Conservation (phyloP, 306 rosid genomes). For the Cucurbita moschata region DNA sequence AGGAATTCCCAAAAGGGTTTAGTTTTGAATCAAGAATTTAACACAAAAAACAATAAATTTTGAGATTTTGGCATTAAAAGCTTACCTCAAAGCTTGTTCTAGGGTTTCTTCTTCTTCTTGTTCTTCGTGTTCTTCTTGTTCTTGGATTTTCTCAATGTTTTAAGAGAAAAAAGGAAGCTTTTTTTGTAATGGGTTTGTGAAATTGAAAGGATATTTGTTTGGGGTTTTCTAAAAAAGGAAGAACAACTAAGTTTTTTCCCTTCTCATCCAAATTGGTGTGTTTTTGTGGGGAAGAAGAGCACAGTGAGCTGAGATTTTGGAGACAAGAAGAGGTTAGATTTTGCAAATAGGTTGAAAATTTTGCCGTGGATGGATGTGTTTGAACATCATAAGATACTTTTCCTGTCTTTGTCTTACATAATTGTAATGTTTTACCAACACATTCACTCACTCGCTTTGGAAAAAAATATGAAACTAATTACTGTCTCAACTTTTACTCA, state of each 20-base stretch:
- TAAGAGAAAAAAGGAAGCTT: background rate
- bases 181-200: background rate
- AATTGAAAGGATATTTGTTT: slow-evolving; percentile 3
- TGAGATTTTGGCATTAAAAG: background rate
- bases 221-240: slow-evolving; percentile 7
- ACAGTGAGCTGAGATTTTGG: slow-evolving; percentile 3
- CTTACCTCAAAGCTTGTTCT: background rate
- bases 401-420: background rate
- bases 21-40: background rate
- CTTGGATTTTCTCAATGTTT: background rate
- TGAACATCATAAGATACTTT: background rate
- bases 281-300: background rate
- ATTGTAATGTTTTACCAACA: background rate
- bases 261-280: background rate
- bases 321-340: slow-evolving; percentile 4
- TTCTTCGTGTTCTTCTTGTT: background rate
- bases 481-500: background rate
- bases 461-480: background rate
- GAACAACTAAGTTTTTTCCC: slow-evolving; percentile 1
- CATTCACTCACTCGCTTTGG: background rate
- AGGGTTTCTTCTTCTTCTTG: background rate
- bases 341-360: background rate
- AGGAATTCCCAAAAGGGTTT: background rate
- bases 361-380: background rate
- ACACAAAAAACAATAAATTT: background rate